Base-by-base conservation (phyloP, 768 basidiomycete species). In the Nidularia pulvinata region DNA sequence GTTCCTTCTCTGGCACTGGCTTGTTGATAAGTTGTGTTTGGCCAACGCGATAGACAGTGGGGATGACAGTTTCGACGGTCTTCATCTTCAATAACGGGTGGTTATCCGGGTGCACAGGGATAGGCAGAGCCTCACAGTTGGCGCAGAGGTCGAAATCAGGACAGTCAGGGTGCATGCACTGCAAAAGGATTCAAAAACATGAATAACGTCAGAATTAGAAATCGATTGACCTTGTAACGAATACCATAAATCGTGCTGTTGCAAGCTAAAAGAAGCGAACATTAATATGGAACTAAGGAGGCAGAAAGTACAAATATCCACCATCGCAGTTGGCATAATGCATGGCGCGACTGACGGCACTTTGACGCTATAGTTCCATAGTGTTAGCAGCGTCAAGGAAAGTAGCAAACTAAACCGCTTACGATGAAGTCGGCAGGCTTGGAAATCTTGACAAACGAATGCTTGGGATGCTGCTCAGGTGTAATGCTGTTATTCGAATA, bases 161-260 rank as follows among this genome's bases (percentile, higher is more conserved):
- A 69, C 93, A 95, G 3, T 73, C 70, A 11, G 83, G 76, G 62
- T 93, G 85, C 82, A 91, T 85, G 69, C 93, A 95, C 88, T 90
- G n/a, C n/a, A 57, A 22, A 13, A 36, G 16, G 11, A 11, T 7
- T n/a, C 14, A 30, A 19, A 16, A 9, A 37, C 16, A 9, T 46
- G 14, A 6, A n/a, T 7, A 36, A 45, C 7, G 14, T 25, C 10
- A 1, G 19, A 46, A 45, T 14, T 25, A 7, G 19, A 33, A 34
- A 19, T 35, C 11, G 30, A 61, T 68, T 52, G 43, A 86, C 88
- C 78, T 93, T 94, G 70, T 84, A 94, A 13, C 92, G 85, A 50
- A 77, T 65, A 3, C 89, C 90, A 22, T 57, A 63, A 50, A 94
- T 87, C 4, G 66, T 63, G 49, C 74, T 72, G 13, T 61, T 57